Evolutionary conservation across 805 yeast species (phyloP).

Genomic region (Scheffersomyces coipomensis): DNA sequence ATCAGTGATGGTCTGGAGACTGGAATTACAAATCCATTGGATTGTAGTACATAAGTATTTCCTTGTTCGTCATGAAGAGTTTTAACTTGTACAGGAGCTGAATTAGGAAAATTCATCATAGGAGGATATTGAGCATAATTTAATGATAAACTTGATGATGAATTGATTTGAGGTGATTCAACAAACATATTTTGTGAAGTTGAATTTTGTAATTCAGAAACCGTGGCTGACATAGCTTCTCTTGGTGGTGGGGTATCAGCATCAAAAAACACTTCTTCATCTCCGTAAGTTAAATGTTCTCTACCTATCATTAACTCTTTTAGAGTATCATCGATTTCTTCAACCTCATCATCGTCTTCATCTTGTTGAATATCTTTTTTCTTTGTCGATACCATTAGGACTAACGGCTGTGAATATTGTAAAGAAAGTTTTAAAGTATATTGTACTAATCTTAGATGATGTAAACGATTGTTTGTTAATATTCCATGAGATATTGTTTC

Average conservation of each 20-base stretch:
- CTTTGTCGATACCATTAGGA: not conserved
- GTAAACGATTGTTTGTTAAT: not conserved
- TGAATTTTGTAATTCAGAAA: not conserved
- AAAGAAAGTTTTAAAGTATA: not conserved
- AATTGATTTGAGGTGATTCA: not conserved
- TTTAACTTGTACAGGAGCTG: not conserved
- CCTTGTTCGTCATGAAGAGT: slow-evolving; percentile 7
- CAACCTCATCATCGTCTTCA: slow-evolving; percentile 4
- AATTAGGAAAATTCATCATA: too few relatives aligned
- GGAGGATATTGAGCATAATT: too few relatives aligned
- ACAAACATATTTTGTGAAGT: not conserved
- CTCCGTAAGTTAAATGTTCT: slow-evolving; percentile 13
- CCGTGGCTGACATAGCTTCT: not conserved
- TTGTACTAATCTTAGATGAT: not conserved
- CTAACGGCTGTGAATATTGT: not conserved
- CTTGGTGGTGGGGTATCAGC: slow-evolving; percentile 1
- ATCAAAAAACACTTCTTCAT: slow-evolving; percentile 9
- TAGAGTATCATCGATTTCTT: slow-evolving; percentile 10
- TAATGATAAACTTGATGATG: not conserved
- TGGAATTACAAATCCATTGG: slow-evolving; percentile 8
- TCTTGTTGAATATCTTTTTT: too few relatives aligned
- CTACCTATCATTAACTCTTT: slow-evolving; percentile 14
- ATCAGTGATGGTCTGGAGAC: slow-evolving; percentile 4
- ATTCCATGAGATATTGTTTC: too few relatives aligned
- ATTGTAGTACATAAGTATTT: slow-evolving; percentile 9